These are phyloP conservation scores for Phytophthora pinifolia DNA, from an alignment of 352 stramenopile genomes.

Conservation along the genomic window DNA sequence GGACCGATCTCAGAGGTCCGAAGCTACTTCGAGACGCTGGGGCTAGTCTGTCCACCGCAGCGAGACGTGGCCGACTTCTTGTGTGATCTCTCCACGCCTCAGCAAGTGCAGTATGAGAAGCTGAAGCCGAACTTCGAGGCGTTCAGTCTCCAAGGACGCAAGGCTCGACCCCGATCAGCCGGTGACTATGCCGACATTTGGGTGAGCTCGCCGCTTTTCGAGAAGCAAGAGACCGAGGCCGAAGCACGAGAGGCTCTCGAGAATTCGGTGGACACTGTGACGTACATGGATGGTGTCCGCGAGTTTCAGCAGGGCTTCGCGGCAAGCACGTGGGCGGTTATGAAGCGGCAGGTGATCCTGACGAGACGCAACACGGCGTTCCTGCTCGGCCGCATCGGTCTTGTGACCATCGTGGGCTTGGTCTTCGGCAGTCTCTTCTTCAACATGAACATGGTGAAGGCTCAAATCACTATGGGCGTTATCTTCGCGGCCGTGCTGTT, in stretches of 20 bases:
- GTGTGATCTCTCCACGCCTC: constrained; percentile 15
- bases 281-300: constrained; percentile 11
- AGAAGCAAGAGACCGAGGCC: not conserved
- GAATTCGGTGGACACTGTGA: constrained; percentile 16
- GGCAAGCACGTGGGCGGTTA: constrained; percentile 28
- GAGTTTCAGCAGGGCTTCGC: constrained; percentile 19
- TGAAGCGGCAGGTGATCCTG: constrained; percentile 42
- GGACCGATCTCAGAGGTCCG: constrained; percentile 10
- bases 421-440: constrained; percentile 27
- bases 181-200: constrained; percentile 5
- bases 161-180: not conserved
- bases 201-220: not conserved
- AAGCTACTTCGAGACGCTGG: constrained; percentile 13
- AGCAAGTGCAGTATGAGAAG: constrained; percentile 9
- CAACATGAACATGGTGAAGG: constrained; percentile 11
- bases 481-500: constrained; percentile 68
- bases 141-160: not conserved
- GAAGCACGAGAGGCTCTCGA: not conserved
- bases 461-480: constrained; percentile 44
- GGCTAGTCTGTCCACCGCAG: constrained; percentile 7
- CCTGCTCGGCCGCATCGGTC: constrained; percentile 8
- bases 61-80: constrained; percentile 17
- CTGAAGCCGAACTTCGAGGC: constrained; percentile 2
- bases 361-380: constrained; percentile 22
- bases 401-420: constrained; percentile 18